Evolutionary conservation across 306 rosid genomes (phyloP), one percentile per base, ranked within the genome.

Genomic region (Cucumis hystrix): DNA sequence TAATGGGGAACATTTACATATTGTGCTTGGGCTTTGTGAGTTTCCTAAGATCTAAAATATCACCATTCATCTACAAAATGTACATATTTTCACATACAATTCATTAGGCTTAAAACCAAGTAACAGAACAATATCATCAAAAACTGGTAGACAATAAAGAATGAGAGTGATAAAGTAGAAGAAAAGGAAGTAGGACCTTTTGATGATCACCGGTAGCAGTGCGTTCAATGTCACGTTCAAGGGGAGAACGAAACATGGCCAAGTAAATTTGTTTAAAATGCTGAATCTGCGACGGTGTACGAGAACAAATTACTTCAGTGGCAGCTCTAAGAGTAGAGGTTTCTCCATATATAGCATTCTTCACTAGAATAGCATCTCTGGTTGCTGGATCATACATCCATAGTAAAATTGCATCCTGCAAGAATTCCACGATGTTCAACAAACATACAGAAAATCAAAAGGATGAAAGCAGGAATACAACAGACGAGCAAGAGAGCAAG

Each of bases 311-410:
- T 2, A 91, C 87, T 87, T 93, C 97, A 64, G 91, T 88, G 15
- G 96, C 88, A 78, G 89, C 89, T 83, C 82, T 86, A 61, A 89
- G 85, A 76, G 81, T 81, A 45, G 10, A 6, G 6, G 45, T 66
- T 43, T 66, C 75, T 64, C 82, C 75, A 58, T 61, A 58, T 80
- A 85, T 66, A 45, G 89, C 84, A 79, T 87, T 80, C 83, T 51
- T 80, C 60, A 91, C 69, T 47, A 88, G 75, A 1, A 79, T 37
- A 5, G 93, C 97, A 75, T 93, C 98, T 2, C 97, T 87, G n/a
- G 84, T 87, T 0, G 90, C 88, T 20, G 97, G 93, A 82, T 91
- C 97, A 69, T 90, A 84, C 79, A 93, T 81, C 98, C 98, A 93
- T 39, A 89, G 92, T 52, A 88, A 62, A 68, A 93, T 77, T 13